These are phyloP conservation scores for Arthroderma sp. DNA, from an alignment of 2,329 filamentous ascomycete species.

Conservation along the genomic window DNA sequence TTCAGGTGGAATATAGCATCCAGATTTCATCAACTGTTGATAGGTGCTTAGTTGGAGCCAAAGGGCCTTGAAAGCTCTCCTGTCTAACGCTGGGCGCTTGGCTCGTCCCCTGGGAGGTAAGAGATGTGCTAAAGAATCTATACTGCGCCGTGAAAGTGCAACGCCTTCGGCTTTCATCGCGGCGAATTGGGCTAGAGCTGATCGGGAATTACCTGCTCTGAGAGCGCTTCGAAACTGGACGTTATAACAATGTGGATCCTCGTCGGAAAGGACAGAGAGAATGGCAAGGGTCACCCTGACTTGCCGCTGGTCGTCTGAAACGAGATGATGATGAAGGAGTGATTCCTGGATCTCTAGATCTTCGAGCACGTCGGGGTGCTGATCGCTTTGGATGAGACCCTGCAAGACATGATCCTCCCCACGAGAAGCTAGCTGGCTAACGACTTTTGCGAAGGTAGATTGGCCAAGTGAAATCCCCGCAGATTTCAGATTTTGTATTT, in stretches of 20 bases:
- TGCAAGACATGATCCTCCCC: conserved; percentile 41
- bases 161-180: conserved; percentile 38
- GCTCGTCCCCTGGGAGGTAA: conserved; percentile 20
- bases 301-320: conserved; percentile 37
- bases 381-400: conserved; percentile 44
- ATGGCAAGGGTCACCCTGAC: conserved; percentile 45
- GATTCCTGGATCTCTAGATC: conserved; percentile 41
- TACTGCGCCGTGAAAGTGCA: conserved; percentile 30
- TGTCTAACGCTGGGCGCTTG: conserved; percentile 15
- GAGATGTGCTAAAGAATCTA: conserved; percentile 30
- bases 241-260: conserved; percentile 20
- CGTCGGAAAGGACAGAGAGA: conserved; percentile 29
- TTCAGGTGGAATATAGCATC: conserved; percentile 28
- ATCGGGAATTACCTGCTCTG: conserved; percentile 18
- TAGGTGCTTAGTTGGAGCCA: conserved; percentile 35
- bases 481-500: conserved; percentile 48
- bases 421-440: conserved; percentile 50
- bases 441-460: conserved; percentile 51
- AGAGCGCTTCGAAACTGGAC: conserved; percentile 30
- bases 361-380: conserved; percentile 52
- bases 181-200: conserved; percentile 26
- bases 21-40: conserved; percentile 34
- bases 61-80: conserved; percentile 24
- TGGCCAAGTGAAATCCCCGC: conserved; percentile 50
- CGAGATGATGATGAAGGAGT: conserved; percentile 40